Conservation (phyloP, 495 filamentous ascomycete species). For the Aspergillus kassunensis region DNA sequence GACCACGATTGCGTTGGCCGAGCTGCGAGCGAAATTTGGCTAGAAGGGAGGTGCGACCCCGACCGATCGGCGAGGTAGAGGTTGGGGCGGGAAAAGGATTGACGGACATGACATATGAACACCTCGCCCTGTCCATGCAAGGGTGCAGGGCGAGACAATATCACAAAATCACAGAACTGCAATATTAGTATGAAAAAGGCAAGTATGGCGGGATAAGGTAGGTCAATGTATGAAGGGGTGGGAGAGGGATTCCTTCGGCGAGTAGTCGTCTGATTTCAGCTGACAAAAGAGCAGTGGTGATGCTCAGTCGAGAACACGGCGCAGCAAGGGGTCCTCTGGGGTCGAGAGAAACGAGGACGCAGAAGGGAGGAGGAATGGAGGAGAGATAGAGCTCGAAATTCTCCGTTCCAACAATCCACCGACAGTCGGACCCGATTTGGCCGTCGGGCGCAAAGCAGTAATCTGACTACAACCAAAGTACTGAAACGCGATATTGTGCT, state of each 20-base stretch:
- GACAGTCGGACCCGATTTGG: conserved; percentile 16
- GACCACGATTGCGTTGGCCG: conserved; percentile 61
- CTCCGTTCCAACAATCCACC: conserved; percentile 20
- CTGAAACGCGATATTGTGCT: conserved; percentile 1
- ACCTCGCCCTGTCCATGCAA: conserved; percentile 36
- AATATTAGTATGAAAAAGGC: background rate
- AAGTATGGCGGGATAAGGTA: background rate
- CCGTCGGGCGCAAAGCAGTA: conserved; percentile 19
- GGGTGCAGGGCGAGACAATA: conserved; percentile 8
- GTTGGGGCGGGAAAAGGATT: conserved; percentile 33
- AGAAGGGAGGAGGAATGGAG: conserved; percentile 16
- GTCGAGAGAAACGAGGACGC: conserved; percentile 7
- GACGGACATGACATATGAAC: conserved; percentile 45
- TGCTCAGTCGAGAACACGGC: background rate
- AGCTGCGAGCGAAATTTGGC: conserved; percentile 60
- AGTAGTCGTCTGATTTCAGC: background rate
- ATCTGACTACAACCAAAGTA: background rate
- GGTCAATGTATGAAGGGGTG: background rate
- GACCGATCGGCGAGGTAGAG: conserved; percentile 37
- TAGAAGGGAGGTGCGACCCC: conserved; percentile 50
- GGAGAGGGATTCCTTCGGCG: background rate
- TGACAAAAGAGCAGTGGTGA: conserved; percentile 5
- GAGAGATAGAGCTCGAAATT: conserved; percentile 13
- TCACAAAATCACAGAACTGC: background rate
- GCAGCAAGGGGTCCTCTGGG: conserved; percentile 11